These are phyloP conservation scores for Petrea volubilis DNA, from an alignment of 257 asterid genomes.

Conservation along the genomic window DNA sequence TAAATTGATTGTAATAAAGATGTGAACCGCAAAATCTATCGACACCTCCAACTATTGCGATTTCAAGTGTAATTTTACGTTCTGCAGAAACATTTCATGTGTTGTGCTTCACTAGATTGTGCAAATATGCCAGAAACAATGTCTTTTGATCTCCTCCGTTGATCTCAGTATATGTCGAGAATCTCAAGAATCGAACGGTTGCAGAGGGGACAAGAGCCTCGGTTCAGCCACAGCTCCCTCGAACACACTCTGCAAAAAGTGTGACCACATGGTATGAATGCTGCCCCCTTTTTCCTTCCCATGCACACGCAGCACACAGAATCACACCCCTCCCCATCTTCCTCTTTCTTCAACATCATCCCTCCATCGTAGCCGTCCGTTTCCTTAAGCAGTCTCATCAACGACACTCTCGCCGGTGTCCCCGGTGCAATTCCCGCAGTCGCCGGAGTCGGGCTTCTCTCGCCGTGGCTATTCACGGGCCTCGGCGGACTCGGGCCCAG, in stretches of 20 bases:
- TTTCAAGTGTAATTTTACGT: too few species aligned
- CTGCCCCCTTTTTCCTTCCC: conserved; percentile 89
- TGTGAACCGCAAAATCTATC: too few species aligned
- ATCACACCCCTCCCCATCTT: conserved; percentile 41
- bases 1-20: too few species aligned
- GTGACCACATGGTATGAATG: conserved; percentile 98
- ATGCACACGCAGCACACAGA: conserved; percentile 91
- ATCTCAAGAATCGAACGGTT: conserved; percentile 70
- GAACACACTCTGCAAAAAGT: conserved; percentile 92
- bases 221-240: conserved; percentile 84
- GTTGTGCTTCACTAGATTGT: neutral
- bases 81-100: neutral
- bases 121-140: conserved; percentile 14
- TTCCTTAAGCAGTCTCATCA: conserved; percentile 84
- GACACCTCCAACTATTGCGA: too few species aligned
- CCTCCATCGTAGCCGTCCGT: conserved; percentile 58
- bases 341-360: conserved; percentile 23
- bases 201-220: conserved; percentile 96
- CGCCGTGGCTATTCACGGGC: neutral
- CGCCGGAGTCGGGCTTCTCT: neutral
- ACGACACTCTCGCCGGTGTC: conserved; percentile 66
- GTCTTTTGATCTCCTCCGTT: neutral
- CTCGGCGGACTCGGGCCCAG: conserved; percentile 29
- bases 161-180: conserved; percentile 68
- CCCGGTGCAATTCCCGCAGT: conserved; percentile 22